Conservation (phyloP, 2,329 filamentous ascomycete species). For the Neospermospora avenae region DNA sequence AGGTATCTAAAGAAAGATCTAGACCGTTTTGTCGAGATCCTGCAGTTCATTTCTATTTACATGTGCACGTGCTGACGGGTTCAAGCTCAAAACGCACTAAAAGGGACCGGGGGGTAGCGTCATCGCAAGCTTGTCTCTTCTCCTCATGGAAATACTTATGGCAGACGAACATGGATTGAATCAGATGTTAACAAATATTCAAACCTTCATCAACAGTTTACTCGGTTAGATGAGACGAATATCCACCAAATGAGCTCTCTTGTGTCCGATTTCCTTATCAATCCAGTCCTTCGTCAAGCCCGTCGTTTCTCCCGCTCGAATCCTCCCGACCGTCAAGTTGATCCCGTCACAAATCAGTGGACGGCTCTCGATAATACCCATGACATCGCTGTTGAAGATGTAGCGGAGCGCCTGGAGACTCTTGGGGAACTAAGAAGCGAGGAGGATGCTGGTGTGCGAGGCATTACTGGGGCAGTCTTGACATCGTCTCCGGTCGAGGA, state of each 20-base stretch:
- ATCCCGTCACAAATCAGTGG: slow-evolving; percentile 28
- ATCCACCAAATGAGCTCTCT: slow-evolving; percentile 54
- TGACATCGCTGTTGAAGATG: slow-evolving; percentile 28
- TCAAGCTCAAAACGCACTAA: background rate
- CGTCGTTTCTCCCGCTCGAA: slow-evolving; percentile 53
- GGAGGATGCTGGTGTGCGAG: background rate
- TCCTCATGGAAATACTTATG: background rate
- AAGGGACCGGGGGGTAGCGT: slow-evolving; percentile 11
- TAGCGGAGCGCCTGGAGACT: slow-evolving; percentile 23
- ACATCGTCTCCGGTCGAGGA: slow-evolving; percentile 29
- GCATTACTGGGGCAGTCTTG: slow-evolving; percentile 18
- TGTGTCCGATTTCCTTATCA: slow-evolving; percentile 63
- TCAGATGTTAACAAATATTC: background rate
- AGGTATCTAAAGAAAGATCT: background rate
- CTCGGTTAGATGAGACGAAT: slow-evolving; percentile 18
- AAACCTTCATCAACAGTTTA: background rate
- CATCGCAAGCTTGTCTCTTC: slow-evolving; percentile 10
- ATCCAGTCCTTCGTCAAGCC: slow-evolving; percentile 63
- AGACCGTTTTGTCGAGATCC: background rate
- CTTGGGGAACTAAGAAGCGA: slow-evolving; percentile 3
- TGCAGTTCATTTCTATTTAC: background rate
- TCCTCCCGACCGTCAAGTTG: slow-evolving; percentile 38
- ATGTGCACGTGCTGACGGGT: slow-evolving; percentile 6
- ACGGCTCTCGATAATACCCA: slow-evolving; percentile 14
- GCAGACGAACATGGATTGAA: background rate